Evolutionary conservation across 1,284 basidiomycete genomes (phyloP).

Genomic region (Agaricales sp.): DNA sequence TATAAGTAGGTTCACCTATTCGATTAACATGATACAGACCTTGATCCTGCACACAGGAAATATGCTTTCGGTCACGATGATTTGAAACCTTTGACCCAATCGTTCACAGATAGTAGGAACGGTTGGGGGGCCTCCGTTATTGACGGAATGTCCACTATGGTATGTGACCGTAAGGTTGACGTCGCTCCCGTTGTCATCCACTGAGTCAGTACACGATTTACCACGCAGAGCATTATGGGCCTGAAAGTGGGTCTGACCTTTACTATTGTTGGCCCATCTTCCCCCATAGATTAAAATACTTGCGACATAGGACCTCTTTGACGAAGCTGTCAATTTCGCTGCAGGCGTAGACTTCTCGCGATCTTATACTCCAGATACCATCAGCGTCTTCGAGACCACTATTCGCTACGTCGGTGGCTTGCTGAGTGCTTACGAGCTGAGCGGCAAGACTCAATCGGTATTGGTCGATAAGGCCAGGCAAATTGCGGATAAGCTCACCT

Average conservation of each 20-base stretch:
- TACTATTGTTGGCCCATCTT: slow-evolving; percentile 2
- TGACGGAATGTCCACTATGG: slow-evolving; percentile 36
- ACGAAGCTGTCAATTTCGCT: slow-evolving; percentile 32
- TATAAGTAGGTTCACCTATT: not conserved
- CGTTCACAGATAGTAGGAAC: slow-evolving; percentile 30
- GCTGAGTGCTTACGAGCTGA: slow-evolving; percentile 66
- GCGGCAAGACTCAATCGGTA: slow-evolving; percentile 34
- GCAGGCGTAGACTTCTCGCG: slow-evolving; percentile 33
- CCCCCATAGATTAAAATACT: not conserved
- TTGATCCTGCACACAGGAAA: slow-evolving; percentile 18
- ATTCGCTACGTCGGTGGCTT: slow-evolving; percentile 55
- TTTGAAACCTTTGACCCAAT: slow-evolving; percentile 28
- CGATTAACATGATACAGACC: not conserved
- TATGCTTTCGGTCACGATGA: slow-evolving; percentile 45
- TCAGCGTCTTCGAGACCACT: slow-evolving; percentile 62
- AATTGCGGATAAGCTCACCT: slow-evolving; percentile 46
- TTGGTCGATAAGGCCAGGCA: slow-evolving; percentile 47
- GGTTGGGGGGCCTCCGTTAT: slow-evolving; percentile 45
- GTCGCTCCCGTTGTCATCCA: not conserved
- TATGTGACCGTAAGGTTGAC: slow-evolving; percentile 14
- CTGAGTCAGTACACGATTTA: not conserved
- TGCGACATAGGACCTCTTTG: slow-evolving; percentile 36
- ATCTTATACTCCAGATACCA: slow-evolving; percentile 27
- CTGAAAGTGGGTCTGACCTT: slow-evolving; percentile 21
- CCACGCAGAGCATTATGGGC: slow-evolving; percentile 30